These are phyloP conservation scores for Phyllosticta paracitricarpa DNA, from an alignment of 2,329 filamentous ascomycete species.

Conservation along the genomic window DNA sequence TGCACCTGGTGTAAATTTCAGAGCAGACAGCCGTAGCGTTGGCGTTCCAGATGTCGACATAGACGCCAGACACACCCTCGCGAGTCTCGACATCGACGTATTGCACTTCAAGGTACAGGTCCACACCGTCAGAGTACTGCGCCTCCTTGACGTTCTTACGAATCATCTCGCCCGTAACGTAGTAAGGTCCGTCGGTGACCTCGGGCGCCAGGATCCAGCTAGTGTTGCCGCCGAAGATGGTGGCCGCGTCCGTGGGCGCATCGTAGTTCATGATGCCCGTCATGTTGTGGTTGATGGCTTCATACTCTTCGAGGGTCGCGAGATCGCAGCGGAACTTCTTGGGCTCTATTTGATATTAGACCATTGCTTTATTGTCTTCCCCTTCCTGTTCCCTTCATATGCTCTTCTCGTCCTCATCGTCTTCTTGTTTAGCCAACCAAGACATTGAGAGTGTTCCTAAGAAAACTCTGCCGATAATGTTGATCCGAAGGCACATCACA, in stretches of 20 bases:
- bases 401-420: not conserved
- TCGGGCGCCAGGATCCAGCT: constrained; percentile 26
- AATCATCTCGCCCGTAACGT: constrained; percentile 43
- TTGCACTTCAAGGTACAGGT: constrained; percentile 42
- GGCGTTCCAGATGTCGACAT: constrained; percentile 44
- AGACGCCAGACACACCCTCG: constrained; percentile 39
- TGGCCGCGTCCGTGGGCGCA: constrained; percentile 15
- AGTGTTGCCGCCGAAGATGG: constrained; percentile 24
- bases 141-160: constrained; percentile 39
- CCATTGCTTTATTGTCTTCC: no score
- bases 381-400: no score
- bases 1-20: constrained; percentile 16
- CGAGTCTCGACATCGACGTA: constrained; percentile 46
- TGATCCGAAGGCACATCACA: not conserved
- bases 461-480: no score
- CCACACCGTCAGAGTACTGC: constrained; percentile 34
- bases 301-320: constrained; percentile 21
- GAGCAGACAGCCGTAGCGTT: constrained; percentile 33
- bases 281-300: constrained; percentile 23
- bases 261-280: constrained; percentile 18
- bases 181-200: constrained; percentile 25
- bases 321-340: constrained; percentile 21
- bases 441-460: no score
- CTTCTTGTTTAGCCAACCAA: no score
- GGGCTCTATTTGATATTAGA: constrained; percentile 10